Percentiles rank a stretch among this genome's conserved stretches.
Evolutionary conservation across 495 filamentous ascomycete species (phyloP).

Genomic region (Elaphomyces granulatus): DNA sequence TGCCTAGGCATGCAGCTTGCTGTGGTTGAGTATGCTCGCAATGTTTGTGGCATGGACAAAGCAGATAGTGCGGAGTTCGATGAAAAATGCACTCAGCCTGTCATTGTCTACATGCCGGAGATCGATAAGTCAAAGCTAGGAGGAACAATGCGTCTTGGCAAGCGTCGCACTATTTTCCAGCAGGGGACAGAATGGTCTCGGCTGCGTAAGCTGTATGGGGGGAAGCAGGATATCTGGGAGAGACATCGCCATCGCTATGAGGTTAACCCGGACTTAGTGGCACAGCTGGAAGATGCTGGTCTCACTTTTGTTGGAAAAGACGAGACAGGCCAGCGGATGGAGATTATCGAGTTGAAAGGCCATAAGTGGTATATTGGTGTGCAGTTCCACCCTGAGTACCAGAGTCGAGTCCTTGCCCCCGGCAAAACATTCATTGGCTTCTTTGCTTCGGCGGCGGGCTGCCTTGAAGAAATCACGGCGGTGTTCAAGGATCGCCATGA

Average conservation of each 20-base stretch:
- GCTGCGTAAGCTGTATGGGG: conserved; percentile 59
- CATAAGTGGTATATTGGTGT: conserved; percentile 88
- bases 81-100: conserved; percentile 37
- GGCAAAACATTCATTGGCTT: conserved; percentile 75
- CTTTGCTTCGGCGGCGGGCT: conserved; percentile 58
- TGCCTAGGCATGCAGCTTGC: conserved; percentile 94
- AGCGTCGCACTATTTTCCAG: conserved; percentile 63
- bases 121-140: conserved; percentile 59
- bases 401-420: conserved; percentile 55
- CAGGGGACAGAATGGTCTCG: conserved; percentile 63
- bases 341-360: conserved; percentile 75
- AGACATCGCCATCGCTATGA: conserved; percentile 36
- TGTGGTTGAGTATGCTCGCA: conserved; percentile 76
- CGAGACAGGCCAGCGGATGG: conserved; percentile 71
- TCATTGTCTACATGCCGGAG: conserved; percentile 90
- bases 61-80: conserved; percentile 58
- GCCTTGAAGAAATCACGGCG: conserved; percentile 36
- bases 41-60: conserved; percentile 44
- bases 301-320: conserved; percentile 55
- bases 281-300: conserved; percentile 20
- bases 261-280: conserved; percentile 30
- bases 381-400: conserved; percentile 81
- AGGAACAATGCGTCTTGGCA: conserved; percentile 85
- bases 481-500: not conserved
- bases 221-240: conserved; percentile 32